Evolutionary conservation across 306 rosid genomes (phyloP).

Genomic region (Lathyrus tuberosus): DNA sequence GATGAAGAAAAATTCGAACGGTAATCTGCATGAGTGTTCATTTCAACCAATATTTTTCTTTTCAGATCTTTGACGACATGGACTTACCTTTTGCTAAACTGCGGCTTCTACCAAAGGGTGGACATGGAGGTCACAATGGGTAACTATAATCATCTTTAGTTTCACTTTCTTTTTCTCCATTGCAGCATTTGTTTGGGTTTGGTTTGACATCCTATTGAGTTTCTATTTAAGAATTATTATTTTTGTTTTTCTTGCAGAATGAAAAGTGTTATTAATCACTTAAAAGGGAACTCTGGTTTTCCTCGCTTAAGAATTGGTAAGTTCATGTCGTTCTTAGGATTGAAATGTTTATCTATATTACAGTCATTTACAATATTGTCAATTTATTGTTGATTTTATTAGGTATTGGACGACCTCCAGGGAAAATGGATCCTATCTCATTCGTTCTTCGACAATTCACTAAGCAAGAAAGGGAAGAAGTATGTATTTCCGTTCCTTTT

Average conservation of each 20-base stretch:
- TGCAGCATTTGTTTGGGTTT: slow-evolving; percentile 13
- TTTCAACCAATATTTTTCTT: slow-evolving; percentile 27
- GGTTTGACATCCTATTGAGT: slow-evolving; percentile 17
- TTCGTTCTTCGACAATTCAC: slow-evolving; percentile 82
- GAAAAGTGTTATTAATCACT: slow-evolving; percentile 84
- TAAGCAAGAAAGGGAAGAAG: slow-evolving; percentile 82
- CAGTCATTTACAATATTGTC: slow-evolving; percentile 13
- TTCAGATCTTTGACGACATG: slow-evolving; percentile 86
- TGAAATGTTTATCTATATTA: slow-evolving; percentile 13
- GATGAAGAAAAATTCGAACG: slow-evolving; percentile 25
- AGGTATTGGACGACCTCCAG: slow-evolving; percentile 63
- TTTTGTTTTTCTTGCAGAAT: slow-evolving; percentile 58
- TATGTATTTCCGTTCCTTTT: slow-evolving; percentile 29
- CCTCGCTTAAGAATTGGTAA: slow-evolving; percentile 86
- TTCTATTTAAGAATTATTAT: not conserved
- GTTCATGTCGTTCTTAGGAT: slow-evolving; percentile 16
- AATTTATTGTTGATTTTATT: slow-evolving; percentile 29
- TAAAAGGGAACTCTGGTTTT: slow-evolving; percentile 73
- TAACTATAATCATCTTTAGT: slow-evolving; percentile 45
- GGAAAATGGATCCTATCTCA: slow-evolving; percentile 68
- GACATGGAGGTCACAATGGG: slow-evolving; percentile 99
- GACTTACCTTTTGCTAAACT: slow-evolving; percentile 90
- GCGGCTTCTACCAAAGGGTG: slow-evolving; percentile 92
- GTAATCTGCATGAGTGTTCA: slow-evolving; percentile 28
- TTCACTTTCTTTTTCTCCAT: slow-evolving; percentile 25